A percentile compares a stretch with the other conserved stretches of the same genome.
These are phyloP conservation scores for Bidens hawaiensis DNA, from an alignment of 140 eudicot species.

Conservation along the genomic window DNA sequence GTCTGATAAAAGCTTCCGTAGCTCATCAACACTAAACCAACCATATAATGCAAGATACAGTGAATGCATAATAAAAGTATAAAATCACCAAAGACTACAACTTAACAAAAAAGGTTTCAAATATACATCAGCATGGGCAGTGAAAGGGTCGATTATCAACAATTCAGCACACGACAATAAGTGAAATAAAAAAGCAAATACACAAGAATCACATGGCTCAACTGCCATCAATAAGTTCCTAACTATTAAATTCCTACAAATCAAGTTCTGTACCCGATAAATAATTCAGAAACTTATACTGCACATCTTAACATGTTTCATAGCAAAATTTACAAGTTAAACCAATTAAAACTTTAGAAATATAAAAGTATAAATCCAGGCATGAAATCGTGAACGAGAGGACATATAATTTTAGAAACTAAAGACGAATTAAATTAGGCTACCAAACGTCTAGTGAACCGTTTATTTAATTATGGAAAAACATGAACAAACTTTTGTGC, in stretches of 20 bases:
- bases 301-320: background rate
- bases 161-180: background rate
- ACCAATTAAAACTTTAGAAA: background rate
- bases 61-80: background rate
- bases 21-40: conserved; percentile 72
- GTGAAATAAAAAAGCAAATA: background rate
- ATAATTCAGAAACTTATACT: background rate
- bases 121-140: background rate
- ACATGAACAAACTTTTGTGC: too few relatives aligned
- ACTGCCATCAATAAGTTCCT: background rate
- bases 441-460: too few relatives aligned
- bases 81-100: background rate
- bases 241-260: background rate
- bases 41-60: conserved; percentile 4
- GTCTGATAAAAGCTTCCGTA: conserved; percentile 69
- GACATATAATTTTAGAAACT: too few relatives aligned
- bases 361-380: background rate
- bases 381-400: too few relatives aligned
- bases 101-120: background rate
- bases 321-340: background rate
- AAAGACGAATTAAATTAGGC: too few relatives aligned
- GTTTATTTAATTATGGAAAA: too few relatives aligned
- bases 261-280: background rate
- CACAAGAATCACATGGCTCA: background rate
- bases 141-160: background rate